Conservation (phyloP, 2,329 filamentous ascomycete genomes). For the Alternaria triticina region DNA sequence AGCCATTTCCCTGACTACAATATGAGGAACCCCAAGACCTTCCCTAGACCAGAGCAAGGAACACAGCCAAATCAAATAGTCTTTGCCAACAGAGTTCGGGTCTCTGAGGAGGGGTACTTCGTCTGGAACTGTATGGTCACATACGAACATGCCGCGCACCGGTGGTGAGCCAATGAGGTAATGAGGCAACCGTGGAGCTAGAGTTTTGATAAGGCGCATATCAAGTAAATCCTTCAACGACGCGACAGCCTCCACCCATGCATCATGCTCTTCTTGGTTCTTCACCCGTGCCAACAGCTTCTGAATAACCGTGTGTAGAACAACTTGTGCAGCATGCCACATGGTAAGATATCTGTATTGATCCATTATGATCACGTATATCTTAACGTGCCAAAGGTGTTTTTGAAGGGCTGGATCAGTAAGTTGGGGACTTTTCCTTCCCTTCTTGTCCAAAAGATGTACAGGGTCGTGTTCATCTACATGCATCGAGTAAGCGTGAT, state of each 20-base stretch:
- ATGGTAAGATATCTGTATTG: background rate
- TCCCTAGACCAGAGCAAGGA: background rate
- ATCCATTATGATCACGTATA: background rate
- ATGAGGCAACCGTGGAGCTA: background rate
- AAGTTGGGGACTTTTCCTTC: background rate
- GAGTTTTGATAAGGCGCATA: background rate
- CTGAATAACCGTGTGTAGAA: background rate
- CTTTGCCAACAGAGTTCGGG: background rate
- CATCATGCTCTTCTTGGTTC: background rate
- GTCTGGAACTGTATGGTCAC: background rate
- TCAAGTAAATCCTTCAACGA: background rate
- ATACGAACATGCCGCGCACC: background rate
- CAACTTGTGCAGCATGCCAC: background rate
- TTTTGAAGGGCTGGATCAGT: background rate
- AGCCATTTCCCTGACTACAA: background rate
- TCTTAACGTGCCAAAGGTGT: background rate
- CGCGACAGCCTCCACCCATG: background rate
- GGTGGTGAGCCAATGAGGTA: background rate
- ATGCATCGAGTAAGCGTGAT: background rate
- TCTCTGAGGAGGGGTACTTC: background rate
- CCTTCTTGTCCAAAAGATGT: background rate
- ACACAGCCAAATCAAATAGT: background rate
- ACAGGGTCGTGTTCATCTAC: background rate
- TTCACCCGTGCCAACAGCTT: background rate
- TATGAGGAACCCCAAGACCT: background rate